phyloP scores from a whole-genome alignment of 768 basidiomycete genomes.

The Macrolepiota dolichaula region DNA sequence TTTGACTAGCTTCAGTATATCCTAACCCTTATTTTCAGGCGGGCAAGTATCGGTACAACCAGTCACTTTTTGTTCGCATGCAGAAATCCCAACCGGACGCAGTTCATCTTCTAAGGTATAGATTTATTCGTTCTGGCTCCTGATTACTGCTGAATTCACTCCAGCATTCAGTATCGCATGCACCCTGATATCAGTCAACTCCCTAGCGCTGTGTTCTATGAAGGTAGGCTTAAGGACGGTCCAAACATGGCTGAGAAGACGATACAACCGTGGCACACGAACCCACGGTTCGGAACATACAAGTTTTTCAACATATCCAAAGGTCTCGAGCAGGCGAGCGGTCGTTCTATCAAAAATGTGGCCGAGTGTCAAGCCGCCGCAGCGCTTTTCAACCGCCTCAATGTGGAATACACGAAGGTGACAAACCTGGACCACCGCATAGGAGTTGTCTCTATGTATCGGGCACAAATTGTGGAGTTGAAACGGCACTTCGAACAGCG shows the following conservation, averaged over 20 bases:
- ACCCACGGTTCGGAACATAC: slow-evolving; percentile 78
- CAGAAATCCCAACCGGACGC: slow-evolving; percentile 77
- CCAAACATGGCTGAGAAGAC: slow-evolving; percentile 87
- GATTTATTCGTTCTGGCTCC: background rate
- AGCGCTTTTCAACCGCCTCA: slow-evolving; percentile 70
- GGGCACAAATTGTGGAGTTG: slow-evolving; percentile 80
- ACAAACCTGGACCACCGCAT: slow-evolving; percentile 41
- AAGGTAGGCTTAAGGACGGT: slow-evolving; percentile 76
- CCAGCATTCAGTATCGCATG: slow-evolving; percentile 99
- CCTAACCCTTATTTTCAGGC: slow-evolving; percentile 41
- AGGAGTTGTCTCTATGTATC: slow-evolving; percentile 89
- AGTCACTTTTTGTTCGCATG: slow-evolving; percentile 90
- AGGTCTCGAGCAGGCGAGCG: slow-evolving; percentile 63
- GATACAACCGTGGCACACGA: slow-evolving; percentile 78
- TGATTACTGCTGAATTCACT: background rate
- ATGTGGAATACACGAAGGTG: slow-evolving; percentile 53
- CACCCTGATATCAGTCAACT: slow-evolving; percentile 92
- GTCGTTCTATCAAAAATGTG: slow-evolving; percentile 74
- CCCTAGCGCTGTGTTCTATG: slow-evolving; percentile 88
- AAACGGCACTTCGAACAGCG: slow-evolving; percentile 61
- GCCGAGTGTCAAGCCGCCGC: slow-evolving; percentile 74
- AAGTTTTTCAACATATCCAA: slow-evolving; percentile 80
- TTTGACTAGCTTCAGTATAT: background rate
- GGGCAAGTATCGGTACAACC: slow-evolving; percentile 72
- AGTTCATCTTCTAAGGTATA: slow-evolving; percentile 86